phyloP scores from a whole-genome alignment of 1,284 basidiomycete species.

The Irpex sp. region DNA sequence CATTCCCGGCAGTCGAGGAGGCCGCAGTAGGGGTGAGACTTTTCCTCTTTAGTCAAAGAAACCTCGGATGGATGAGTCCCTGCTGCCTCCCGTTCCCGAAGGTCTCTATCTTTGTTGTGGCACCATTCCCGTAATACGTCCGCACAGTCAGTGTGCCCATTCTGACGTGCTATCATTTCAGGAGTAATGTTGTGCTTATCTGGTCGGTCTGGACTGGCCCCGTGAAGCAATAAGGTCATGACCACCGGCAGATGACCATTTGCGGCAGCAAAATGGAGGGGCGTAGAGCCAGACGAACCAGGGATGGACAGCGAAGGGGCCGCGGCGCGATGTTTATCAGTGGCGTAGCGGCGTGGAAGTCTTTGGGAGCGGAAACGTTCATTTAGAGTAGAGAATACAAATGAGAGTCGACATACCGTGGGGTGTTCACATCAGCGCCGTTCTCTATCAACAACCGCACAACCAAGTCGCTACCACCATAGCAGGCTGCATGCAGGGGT shows the following conservation, averaged over 20 bases:
- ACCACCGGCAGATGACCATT: slow-evolving; percentile 82
- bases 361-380: slow-evolving; percentile 44
- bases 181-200: slow-evolving; percentile 90
- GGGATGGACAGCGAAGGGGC: slow-evolving; percentile 56
- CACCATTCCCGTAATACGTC: slow-evolving; percentile 54
- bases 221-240: slow-evolving; percentile 72
- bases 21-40: slow-evolving; percentile 17
- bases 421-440: slow-evolving; percentile 92
- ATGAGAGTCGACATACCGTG: slow-evolving; percentile 44
- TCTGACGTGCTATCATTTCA: slow-evolving; percentile 64
- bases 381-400: slow-evolving; percentile 7
- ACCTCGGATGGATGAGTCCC: slow-evolving; percentile 13
- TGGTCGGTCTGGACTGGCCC: slow-evolving; percentile 71
- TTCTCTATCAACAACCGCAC: slow-evolving; percentile 84
- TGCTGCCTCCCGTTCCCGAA: slow-evolving; percentile 31
- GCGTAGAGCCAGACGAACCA: slow-evolving; percentile 81
- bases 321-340: slow-evolving; percentile 61
- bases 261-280: slow-evolving; percentile 92
- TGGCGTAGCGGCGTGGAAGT: slow-evolving; percentile 75
- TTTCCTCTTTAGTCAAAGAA: slow-evolving; percentile 16
- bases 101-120: slow-evolving; percentile 55
- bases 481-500: slow-evolving; percentile 87
- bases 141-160: slow-evolving; percentile 65
- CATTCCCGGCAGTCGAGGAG: slow-evolving; percentile 30
- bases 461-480: slow-evolving; percentile 82